Evolutionary conservation across 768 basidiomycete species (phyloP).

Genomic region (Lyophyllum shimeji): DNA sequence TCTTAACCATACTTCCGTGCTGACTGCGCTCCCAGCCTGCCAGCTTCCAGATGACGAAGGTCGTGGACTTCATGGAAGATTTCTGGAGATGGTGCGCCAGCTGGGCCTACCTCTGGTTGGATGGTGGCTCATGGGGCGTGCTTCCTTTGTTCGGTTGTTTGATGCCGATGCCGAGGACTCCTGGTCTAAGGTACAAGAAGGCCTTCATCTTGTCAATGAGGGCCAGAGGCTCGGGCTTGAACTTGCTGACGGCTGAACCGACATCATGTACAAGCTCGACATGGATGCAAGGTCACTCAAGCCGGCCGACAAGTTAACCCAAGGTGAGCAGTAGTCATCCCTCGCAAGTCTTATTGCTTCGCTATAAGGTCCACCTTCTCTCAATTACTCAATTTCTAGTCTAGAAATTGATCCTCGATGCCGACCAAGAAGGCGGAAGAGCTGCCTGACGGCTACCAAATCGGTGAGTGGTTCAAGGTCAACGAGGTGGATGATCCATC

Average conservation of each 20-base stretch:
- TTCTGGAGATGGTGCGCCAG: slow-evolving; percentile 88
- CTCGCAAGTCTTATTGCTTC: slow-evolving; percentile 54
- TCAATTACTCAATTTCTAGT: slow-evolving; percentile 41
- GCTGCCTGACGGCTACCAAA: slow-evolving; percentile 89
- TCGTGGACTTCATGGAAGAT: slow-evolving; percentile 98
- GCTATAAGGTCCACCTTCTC: slow-evolving; percentile 1
- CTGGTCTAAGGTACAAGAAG: slow-evolving; percentile 77
- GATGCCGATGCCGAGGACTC: slow-evolving; percentile 91
- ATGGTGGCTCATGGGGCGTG: slow-evolving; percentile 94
- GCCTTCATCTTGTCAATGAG: slow-evolving; percentile 94
- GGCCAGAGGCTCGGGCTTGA: slow-evolving; percentile 91
- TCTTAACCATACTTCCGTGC: neutral
- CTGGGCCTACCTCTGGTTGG: slow-evolving; percentile 88
- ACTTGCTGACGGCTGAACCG: slow-evolving; percentile 96
- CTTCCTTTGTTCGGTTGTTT: slow-evolving; percentile 80
- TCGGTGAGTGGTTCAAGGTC: slow-evolving; percentile 73
- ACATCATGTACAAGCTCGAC: slow-evolving; percentile 96
- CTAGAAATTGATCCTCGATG: slow-evolving; percentile 86
- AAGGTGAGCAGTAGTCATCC: slow-evolving; percentile 96
- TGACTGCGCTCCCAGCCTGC: slow-evolving; percentile 55
- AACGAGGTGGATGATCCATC: slow-evolving; percentile 60
- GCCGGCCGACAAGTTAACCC: slow-evolving; percentile 98
- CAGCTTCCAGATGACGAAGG: slow-evolving; percentile 99
- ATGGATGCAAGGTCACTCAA: slow-evolving; percentile 99
- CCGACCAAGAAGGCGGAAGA: slow-evolving; percentile 92